Percentiles rank a stretch among this genome's conserved stretches.
phyloP scores from a whole-genome alignment of 108 stramenopile species.

The Parietichytrium sp. region DNA sequence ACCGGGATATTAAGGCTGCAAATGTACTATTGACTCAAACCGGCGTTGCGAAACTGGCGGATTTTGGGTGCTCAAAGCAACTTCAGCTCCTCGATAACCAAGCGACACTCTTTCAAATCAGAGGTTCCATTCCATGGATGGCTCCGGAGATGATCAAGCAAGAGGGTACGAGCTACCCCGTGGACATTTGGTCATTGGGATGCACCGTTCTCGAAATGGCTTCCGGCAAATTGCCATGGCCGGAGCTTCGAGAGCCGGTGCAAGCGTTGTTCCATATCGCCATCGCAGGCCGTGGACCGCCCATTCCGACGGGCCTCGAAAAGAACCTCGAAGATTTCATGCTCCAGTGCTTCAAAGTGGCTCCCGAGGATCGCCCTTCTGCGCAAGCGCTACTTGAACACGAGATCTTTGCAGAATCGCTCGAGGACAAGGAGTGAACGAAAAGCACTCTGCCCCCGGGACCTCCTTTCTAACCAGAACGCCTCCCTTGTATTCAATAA shows the following conservation, averaged over 20 bases:
- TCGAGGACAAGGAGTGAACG: not conserved
- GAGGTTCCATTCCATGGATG: slow-evolving; percentile 23
- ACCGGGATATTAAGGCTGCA: slow-evolving; percentile 64
- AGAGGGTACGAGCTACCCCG: not conserved
- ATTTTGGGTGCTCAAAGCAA: slow-evolving; percentile 5
- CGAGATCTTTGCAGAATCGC: not conserved
- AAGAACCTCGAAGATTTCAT: not conserved
- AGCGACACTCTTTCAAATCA: not conserved
- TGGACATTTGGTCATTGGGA: slow-evolving; percentile 18
- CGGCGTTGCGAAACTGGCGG: slow-evolving; percentile 13
- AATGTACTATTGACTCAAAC: slow-evolving; percentile 51
- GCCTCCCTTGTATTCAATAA: no score
- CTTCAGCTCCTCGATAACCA: not conserved
- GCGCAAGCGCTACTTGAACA: not conserved
- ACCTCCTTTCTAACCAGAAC: no score
- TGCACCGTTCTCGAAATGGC: slow-evolving; percentile 18
- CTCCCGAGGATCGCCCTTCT: not conserved
- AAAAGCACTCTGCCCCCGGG: not conserved
- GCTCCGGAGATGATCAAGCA: not conserved
- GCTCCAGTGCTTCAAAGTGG: not conserved
- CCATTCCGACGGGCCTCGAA: not conserved
- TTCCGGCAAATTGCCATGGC: not conserved
- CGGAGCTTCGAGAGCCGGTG: not conserved
- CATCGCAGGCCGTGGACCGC: not conserved
- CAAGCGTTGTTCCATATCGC: not conserved